Evolutionary conservation across 805 yeast genomes (phyloP), one percentile per base, ranked within the genome.

Genomic region (Candida corydali): DNA sequence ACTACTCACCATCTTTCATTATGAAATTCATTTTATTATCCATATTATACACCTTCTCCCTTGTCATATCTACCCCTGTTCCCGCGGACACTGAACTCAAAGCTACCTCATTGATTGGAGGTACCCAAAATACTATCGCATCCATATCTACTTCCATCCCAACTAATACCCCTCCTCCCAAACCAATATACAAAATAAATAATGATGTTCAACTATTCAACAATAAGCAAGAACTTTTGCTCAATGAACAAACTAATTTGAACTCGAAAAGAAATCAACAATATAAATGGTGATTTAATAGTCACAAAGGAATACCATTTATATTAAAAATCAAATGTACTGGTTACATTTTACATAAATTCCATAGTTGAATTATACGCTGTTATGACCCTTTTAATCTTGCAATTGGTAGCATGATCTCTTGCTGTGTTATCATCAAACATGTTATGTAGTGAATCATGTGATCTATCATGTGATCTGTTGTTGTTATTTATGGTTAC

Each of bases 21-120:
- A 31, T 32, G 34, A 32, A 32, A 23, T n/a, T n/a, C n/a, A n/a
- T n/a, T n/a, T 8, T 32, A 12, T 22, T 14, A 32, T 16, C n/a
- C n/a, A 11, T 32, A 15, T 23, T 33, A 7, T 33, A 5, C 15
- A 3, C 26, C 8, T 11, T 26, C 3, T 3, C 18, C 3, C 9
- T 25, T 3, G 5, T n/a, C 9, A 15, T 33, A 19, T 11, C 53
- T 23, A 56, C 61, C 9, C 64, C 65, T 1, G 40, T 59, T 8
- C 61, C 65, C 3, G 64, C 63, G 16, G 49, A 59, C 40, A 28
- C 46, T 11, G 40, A 47, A 26, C 45, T 57, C 28, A 49, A 47
- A 38, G 60, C 59, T 6, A 34, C 41, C 18, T 22, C 33, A 3
- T 24, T 40, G 26, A 8, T 32, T 4, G 18, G 31, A 4, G 34